A percentile compares a stretch with the other conserved stretches of the same genome.
Evolutionary conservation across 2,329 filamentous ascomycete species (phyloP).

Genomic region (Teratosphaeria destructans): DNA sequence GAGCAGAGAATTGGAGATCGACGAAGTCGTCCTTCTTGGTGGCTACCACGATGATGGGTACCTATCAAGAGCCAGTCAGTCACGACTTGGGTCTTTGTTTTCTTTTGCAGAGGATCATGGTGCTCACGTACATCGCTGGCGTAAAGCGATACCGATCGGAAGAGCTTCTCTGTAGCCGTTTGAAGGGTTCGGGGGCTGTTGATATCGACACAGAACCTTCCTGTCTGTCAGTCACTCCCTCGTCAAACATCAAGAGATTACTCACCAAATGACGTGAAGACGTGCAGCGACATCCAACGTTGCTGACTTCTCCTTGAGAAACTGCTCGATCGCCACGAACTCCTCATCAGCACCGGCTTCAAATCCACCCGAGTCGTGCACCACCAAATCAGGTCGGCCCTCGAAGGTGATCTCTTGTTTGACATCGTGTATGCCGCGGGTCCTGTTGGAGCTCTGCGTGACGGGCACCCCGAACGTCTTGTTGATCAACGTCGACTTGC

Average conservation of each 20-base stretch:
- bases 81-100: no score
- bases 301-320: conserved; percentile 22
- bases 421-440: conserved; percentile 24
- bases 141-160: conserved; percentile 22
- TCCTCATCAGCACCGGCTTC: conserved; percentile 25
- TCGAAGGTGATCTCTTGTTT: conserved; percentile 22
- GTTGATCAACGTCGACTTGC: conserved; percentile 25
- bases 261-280: conserved; percentile 24
- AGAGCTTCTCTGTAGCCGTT: conserved; percentile 24
- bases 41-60: conserved; percentile 25
- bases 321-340: conserved; percentile 19
- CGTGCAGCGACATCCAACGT: conserved; percentile 21
- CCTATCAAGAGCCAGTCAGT: neutral
- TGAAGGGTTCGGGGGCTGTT: conserved; percentile 25
- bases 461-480: conserved; percentile 25
- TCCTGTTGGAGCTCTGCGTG: conserved; percentile 16
- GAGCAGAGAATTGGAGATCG: conserved; percentile 13
- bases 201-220: conserved; percentile 27
- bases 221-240: neutral
- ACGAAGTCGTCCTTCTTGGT: conserved; percentile 27
- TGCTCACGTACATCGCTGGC: conserved; percentile 12
- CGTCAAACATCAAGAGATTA: neutral
- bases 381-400: conserved; percentile 25
- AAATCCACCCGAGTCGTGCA: conserved; percentile 28
- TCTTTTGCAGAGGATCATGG: no score